Percentiles rank a stretch among this genome's conserved stretches.
Evolutionary conservation across 192 early-diverging fungal species (phyloP).

Genomic region (Backusella australiensis): DNA sequence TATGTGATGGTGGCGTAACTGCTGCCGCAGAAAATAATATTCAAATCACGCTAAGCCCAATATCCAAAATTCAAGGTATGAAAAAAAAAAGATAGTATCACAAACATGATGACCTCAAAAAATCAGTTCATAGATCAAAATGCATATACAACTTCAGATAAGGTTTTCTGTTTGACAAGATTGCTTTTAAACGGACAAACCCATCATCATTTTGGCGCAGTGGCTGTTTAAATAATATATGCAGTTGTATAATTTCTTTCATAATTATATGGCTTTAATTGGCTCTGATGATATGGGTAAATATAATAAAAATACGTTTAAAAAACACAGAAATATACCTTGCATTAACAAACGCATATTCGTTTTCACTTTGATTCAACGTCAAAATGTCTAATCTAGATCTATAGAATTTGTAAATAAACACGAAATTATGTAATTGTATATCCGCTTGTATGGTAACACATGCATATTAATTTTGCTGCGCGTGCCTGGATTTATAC

Average conservation of each 20-base stretch:
- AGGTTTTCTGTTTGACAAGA: not conserved
- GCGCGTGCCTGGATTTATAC: not conserved
- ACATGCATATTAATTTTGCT: not conserved
- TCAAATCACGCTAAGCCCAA: not conserved
- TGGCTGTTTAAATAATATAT: not conserved
- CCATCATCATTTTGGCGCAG: not conserved
- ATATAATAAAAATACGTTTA: not conserved
- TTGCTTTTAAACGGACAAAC: not conserved
- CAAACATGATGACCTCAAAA: not conserved
- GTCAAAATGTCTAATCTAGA: not conserved
- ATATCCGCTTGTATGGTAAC: not conserved
- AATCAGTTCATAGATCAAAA: not conserved
- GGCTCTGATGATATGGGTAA: not conserved
- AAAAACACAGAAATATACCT: not conserved
- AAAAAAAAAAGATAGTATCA: not conserved
- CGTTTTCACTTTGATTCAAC: not conserved
- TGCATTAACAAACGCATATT: not conserved
- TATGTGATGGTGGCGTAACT: not conserved
- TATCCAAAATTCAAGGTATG: not conserved
- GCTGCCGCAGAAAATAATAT: not conserved
- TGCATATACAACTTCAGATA: not conserved
- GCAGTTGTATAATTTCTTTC: not conserved
- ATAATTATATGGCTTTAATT: not conserved
- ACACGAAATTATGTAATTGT: not conserved
- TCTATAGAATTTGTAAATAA: not conserved